A percentile compares a stretch with the other conserved stretches of the same genome.
Evolutionary conservation across 176 grass and related monocot species (phyloP).

Genomic region (Hordeum marinum): DNA sequence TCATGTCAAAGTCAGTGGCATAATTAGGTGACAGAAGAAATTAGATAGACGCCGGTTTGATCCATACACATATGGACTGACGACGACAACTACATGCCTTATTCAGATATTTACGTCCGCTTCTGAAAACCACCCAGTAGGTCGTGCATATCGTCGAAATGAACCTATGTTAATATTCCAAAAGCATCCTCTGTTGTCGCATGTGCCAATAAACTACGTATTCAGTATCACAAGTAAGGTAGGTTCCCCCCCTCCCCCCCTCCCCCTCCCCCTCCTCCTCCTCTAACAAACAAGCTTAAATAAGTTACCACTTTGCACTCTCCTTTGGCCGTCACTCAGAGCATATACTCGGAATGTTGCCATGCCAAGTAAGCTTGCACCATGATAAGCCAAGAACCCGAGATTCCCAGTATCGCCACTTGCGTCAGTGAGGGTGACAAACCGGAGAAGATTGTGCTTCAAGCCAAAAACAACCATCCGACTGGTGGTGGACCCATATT

Average conservation of each 20-base stretch:
- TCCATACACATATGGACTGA: background rate
- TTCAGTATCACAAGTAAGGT: background rate
- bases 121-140: background rate
- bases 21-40: background rate
- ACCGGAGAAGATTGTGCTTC: constrained; percentile 2
- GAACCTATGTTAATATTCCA: background rate
- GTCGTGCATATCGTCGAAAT: background rate
- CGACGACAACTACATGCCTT: background rate
- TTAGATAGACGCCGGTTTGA: background rate
- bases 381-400: background rate
- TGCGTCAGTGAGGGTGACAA: background rate
- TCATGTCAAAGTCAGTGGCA: background rate
- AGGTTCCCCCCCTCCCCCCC: too few relatives aligned
- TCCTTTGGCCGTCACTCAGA: background rate
- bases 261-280: too few relatives aligned
- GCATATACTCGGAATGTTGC: constrained; percentile 15
- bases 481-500: background rate
- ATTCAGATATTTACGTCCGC: background rate
- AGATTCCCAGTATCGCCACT: constrained; percentile 21
- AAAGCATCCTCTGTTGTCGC: background rate
- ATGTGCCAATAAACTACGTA: background rate
- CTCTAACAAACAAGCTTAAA: background rate
- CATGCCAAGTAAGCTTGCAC: background rate
- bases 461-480: background rate
- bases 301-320: background rate